phyloP scores from a whole-genome alignment of 352 stramenopile species.

The Pythium angustatum region DNA sequence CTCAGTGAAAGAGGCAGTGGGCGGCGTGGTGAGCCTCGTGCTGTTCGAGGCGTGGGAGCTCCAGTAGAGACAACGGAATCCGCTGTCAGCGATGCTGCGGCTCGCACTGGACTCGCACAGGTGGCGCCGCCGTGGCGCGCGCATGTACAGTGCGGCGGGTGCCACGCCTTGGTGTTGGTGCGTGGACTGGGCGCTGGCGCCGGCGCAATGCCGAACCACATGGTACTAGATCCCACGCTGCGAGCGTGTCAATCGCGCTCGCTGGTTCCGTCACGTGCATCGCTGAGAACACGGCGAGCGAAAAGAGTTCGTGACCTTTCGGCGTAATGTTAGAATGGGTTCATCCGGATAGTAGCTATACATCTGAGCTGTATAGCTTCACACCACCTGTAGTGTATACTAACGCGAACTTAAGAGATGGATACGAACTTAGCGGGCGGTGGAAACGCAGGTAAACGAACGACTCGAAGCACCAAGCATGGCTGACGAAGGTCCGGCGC shows the following conservation, averaged over 20 bases:
- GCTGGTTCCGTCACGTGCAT: no score
- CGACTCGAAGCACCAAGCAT: constrained; percentile 31
- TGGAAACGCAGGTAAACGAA: no score
- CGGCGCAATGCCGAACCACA: constrained; percentile 77
- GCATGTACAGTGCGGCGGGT: constrained; percentile 45
- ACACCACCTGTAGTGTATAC: background rate
- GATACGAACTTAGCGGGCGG: constrained; percentile 7
- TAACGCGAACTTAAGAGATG: background rate
- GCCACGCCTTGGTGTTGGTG: constrained; percentile 39
- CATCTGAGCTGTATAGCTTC: no score
- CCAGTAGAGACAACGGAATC: background rate
- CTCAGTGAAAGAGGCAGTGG: background rate
- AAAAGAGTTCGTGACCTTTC: background rate
- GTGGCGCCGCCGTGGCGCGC: constrained; percentile 29
- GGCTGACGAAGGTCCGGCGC: constrained; percentile 56
- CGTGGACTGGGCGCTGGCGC: constrained; percentile 38
- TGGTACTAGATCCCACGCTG: no score
- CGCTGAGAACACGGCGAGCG: background rate
- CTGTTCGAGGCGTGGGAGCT: background rate
- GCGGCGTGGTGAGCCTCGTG: background rate
- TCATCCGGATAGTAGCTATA: constrained; percentile 13
- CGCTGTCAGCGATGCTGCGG: background rate
- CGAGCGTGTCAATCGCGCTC: no score
- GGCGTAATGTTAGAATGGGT: constrained; percentile 1
- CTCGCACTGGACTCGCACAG: no score